Percentiles rank a stretch among this genome's conserved stretches.
Evolutionary conservation across 2,329 filamentous ascomycete species (phyloP).

Genomic region (Colletotrichum navitas): DNA sequence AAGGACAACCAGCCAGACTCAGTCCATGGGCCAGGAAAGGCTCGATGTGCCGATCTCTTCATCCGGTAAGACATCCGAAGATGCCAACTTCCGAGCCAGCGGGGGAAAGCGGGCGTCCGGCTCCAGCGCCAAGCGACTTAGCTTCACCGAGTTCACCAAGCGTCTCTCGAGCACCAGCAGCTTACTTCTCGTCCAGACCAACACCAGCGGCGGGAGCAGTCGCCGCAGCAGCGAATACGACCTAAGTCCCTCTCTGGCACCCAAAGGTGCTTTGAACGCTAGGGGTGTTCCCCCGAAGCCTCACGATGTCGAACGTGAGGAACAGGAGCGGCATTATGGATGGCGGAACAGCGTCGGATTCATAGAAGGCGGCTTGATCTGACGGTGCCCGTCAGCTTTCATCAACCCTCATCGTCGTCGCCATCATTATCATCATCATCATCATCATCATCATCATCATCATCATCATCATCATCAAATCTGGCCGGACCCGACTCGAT

Average conservation of each 20-base stretch:
- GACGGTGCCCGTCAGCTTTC: constrained; percentile 43
- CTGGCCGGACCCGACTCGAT: constrained; percentile 8
- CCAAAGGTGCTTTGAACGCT: constrained; percentile 49
- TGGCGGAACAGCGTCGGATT: constrained; percentile 71
- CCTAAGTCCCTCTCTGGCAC: constrained; percentile 52
- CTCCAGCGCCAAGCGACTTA: constrained; percentile 68
- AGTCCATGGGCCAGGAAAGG: constrained; percentile 50
- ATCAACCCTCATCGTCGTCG: neutral
- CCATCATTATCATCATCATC: neutral
- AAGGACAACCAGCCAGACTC: constrained; percentile 63
- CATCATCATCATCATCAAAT: neutral
- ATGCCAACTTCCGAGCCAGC: constrained; percentile 49
- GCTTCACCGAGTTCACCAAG: constrained; percentile 72
- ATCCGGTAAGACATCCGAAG: constrained; percentile 50
- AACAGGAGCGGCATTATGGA: constrained; percentile 61
- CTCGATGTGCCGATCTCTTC: constrained; percentile 45
- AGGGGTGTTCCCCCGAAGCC: constrained; percentile 49
- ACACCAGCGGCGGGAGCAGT: constrained; percentile 63
- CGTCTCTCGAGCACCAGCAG: constrained; percentile 72
- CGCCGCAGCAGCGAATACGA: constrained; percentile 62
- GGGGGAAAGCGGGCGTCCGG: constrained; percentile 65
- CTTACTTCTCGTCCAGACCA: constrained; percentile 70
- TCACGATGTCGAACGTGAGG: constrained; percentile 52
- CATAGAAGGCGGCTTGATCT: constrained; percentile 68
- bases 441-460: neutral